Evolutionary conservation across 352 stramenopile genomes (phyloP).

Genomic region (Phytophthora brassicae): DNA sequence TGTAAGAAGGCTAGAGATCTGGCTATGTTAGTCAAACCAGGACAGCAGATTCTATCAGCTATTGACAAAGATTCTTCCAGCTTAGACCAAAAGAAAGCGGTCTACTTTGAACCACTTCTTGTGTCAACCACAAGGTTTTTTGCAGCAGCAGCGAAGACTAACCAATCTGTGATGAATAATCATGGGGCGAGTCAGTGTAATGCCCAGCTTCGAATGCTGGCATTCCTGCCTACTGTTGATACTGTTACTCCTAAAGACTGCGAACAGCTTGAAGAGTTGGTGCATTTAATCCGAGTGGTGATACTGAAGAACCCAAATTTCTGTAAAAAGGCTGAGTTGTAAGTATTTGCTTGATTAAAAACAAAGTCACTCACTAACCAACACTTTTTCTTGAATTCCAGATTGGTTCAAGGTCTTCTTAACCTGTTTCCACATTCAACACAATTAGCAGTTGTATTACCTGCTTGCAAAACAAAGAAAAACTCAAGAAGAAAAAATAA

Average conservation of each 20-base stretch:
- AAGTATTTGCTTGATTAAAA: constrained; percentile 2
- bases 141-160: not conserved
- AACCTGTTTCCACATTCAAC: too few relatives aligned
- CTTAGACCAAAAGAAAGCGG: not conserved
- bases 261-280: constrained; percentile 12
- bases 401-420: too few relatives aligned
- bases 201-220: not conserved
- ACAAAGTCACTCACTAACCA: not conserved
- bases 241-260: constrained; percentile 10
- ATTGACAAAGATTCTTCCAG: not conserved
- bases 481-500: not conserved
- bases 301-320: not conserved
- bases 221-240: not conserved
- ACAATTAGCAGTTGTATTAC: too few relatives aligned
- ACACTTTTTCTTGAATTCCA: not conserved
- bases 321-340: constrained; percentile 7
- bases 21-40: not conserved
- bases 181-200: not conserved
- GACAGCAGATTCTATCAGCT: not conserved
- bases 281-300: constrained; percentile 11
- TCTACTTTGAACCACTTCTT: constrained; percentile 17
- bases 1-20: not conserved
- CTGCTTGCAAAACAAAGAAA: too few relatives aligned
- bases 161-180: not conserved
- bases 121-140: constrained; percentile 9